Conservation (phyloP, 441 rosid species). For the Croton setiger region DNA sequence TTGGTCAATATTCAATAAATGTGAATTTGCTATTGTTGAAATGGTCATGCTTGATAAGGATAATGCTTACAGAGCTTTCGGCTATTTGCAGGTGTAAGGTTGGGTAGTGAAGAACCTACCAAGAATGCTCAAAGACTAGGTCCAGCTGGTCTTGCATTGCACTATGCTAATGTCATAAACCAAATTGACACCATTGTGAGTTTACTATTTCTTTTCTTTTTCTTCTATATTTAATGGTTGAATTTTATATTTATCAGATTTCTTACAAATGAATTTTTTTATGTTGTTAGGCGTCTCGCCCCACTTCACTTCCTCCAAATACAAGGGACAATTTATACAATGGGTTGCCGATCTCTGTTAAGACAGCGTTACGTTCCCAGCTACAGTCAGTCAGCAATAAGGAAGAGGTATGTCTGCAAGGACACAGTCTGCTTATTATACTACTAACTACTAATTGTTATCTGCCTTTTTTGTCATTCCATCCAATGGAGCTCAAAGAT, state of each 20-base stretch:
- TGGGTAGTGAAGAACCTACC: constrained; percentile 28
- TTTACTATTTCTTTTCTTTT: background rate
- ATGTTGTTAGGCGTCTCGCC: constrained; percentile 64
- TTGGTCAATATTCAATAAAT: background rate
- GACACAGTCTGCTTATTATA: background rate
- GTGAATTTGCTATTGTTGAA: background rate
- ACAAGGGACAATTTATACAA: constrained; percentile 73
- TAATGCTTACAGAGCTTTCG: constrained; percentile 16
- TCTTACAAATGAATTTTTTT: constrained; percentile 9
- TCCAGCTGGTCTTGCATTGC: constrained; percentile 82
- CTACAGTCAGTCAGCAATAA: constrained; percentile 42
- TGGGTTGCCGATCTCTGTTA: constrained; percentile 68
- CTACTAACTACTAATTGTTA: background rate
- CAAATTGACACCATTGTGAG: constrained; percentile 91
- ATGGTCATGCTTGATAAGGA: background rate
- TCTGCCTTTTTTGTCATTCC: background rate
- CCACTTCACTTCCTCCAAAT: constrained; percentile 69
- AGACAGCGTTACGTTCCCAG: constrained; percentile 60
- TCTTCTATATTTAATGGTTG: background rate
- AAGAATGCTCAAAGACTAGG: constrained; percentile 56
- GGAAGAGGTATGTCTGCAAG: constrained; percentile 57
- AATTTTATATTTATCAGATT: background rate
- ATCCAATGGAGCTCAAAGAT: constrained; percentile 2
- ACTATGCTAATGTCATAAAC: constrained; percentile 83
- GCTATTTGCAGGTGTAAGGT: constrained; percentile 31